Percentiles rank a stretch among this genome's conserved stretches.
Evolutionary conservation across 345 rosid genomes (phyloP).

Genomic region (Moricandia arvensis): DNA sequence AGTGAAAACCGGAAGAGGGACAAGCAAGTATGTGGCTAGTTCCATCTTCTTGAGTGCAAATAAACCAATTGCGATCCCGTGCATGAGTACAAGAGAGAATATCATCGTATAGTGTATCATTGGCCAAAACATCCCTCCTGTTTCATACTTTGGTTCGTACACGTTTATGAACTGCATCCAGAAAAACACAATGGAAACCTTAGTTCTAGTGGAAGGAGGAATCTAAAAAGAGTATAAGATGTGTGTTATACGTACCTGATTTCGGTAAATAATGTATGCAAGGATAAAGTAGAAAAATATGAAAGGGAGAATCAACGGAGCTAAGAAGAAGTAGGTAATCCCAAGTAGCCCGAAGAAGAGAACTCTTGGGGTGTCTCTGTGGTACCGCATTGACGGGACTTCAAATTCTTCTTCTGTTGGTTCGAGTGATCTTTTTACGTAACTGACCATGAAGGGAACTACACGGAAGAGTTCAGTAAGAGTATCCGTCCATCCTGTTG

Average conservation of each 20-base stretch:
- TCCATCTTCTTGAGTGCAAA: slow-evolving; percentile 78
- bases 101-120: slow-evolving; percentile 84
- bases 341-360: slow-evolving; percentile 93
- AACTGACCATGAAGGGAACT: slow-evolving; percentile 61
- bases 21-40: slow-evolving; percentile 58
- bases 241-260: slow-evolving; percentile 65
- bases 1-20: slow-evolving; percentile 80
- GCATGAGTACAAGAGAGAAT: slow-evolving; percentile 91
- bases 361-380: slow-evolving; percentile 78
- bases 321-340: slow-evolving; percentile 84
- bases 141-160: slow-evolving; percentile 78
- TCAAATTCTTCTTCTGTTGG: slow-evolving; percentile 52
- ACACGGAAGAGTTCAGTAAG: slow-evolving; percentile 84
- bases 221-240: background rate
- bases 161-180: slow-evolving; percentile 79
- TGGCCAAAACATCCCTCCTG: slow-evolving; percentile 96
- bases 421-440: slow-evolving; percentile 50
- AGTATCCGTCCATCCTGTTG: slow-evolving; percentile 94
- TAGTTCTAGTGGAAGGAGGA: background rate
- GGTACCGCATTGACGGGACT: slow-evolving; percentile 74
- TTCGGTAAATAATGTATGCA: slow-evolving; percentile 73
- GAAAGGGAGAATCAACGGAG: slow-evolving; percentile 92
- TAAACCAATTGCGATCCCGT: slow-evolving; percentile 80
- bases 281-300: slow-evolving; percentile 78
- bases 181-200: slow-evolving; percentile 6